phyloP scores from a whole-genome alignment of 2,329 filamentous ascomycete genomes.

The Ophiostoma sp. region DNA sequence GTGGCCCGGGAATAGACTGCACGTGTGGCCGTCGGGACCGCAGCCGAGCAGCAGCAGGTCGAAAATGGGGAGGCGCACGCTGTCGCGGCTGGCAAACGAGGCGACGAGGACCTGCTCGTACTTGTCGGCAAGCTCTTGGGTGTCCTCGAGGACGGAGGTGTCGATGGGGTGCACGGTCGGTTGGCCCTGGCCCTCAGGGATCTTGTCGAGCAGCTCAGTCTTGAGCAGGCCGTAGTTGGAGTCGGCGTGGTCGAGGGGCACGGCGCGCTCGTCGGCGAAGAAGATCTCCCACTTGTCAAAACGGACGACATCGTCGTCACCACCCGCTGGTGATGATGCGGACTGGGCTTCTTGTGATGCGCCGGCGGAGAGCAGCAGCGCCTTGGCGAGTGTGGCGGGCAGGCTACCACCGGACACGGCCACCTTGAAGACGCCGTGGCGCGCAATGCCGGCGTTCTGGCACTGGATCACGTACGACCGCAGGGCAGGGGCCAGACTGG shows the following conservation, averaged over 20 bases:
- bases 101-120: conserved; percentile 87
- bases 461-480: conserved; percentile 79
- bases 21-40: conserved; percentile 95
- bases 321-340: conserved; percentile 27
- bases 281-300: conserved; percentile 96
- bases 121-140: conserved; percentile 87
- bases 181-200: conserved; percentile 64
- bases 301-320: conserved; percentile 62
- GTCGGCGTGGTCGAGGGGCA: conserved; percentile 86
- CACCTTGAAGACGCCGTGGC: conserved; percentile 85
- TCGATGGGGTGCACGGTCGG: conserved; percentile 83
- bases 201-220: conserved; percentile 83
- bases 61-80: conserved; percentile 91
- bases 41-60: conserved; percentile 91
- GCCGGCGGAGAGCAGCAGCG: conserved; percentile 62
- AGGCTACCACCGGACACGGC: conserved; percentile 93
- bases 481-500: conserved; percentile 72
- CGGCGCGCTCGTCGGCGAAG: conserved; percentile 95
- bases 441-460: conserved; percentile 75
- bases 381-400: conserved; percentile 81
- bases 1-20: conserved; percentile 91
- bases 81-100: conserved; percentile 88
- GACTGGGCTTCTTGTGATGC: background rate
- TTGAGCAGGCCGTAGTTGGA: conserved; percentile 93
- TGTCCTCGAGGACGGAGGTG: conserved; percentile 62